Evolutionary conservation across 345 rosid species (phyloP).

Genomic region (Excoecaria agallocha): DNA sequence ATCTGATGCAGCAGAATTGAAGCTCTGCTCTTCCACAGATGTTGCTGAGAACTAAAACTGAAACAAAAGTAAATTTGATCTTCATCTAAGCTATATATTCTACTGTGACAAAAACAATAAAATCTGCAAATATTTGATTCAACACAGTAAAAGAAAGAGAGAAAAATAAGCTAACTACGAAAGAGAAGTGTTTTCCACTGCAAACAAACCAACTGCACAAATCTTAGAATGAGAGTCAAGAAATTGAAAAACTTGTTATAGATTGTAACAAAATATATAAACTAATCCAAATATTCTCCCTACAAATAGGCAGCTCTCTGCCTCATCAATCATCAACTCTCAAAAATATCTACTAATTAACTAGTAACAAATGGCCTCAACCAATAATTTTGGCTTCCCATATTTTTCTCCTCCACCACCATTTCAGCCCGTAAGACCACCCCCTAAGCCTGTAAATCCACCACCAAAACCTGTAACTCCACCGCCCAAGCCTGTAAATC

Average conservation of each 20-base stretch:
- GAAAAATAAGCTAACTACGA: too few relatives aligned
- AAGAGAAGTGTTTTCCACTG: conserved; percentile 55
- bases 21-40: too few relatives aligned
- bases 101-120: too few relatives aligned
- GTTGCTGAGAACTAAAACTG: too few relatives aligned
- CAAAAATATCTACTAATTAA: not conserved
- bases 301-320: conserved; percentile 47
- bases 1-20: too few relatives aligned
- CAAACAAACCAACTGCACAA: conserved; percentile 44
- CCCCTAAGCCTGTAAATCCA: conserved; percentile 23
- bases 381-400: conserved; percentile 33
- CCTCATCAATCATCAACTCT: conserved; percentile 10
- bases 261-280: conserved; percentile 11
- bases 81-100: too few relatives aligned
- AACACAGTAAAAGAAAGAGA: too few relatives aligned
- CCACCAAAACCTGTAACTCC: conserved; percentile 17
- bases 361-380: conserved; percentile 36
- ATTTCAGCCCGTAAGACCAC: conserved; percentile 12
- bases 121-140: too few relatives aligned
- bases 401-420: conserved; percentile 19
- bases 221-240: conserved; percentile 56
- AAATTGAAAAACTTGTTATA: conserved; percentile 37
- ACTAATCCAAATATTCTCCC: conserved; percentile 4
- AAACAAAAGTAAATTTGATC: too few relatives aligned
- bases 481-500: conserved; percentile 13